Conservation (phyloP, 2,329 filamentous ascomycete genomes). For the Aspergillus ochraceus region DNA sequence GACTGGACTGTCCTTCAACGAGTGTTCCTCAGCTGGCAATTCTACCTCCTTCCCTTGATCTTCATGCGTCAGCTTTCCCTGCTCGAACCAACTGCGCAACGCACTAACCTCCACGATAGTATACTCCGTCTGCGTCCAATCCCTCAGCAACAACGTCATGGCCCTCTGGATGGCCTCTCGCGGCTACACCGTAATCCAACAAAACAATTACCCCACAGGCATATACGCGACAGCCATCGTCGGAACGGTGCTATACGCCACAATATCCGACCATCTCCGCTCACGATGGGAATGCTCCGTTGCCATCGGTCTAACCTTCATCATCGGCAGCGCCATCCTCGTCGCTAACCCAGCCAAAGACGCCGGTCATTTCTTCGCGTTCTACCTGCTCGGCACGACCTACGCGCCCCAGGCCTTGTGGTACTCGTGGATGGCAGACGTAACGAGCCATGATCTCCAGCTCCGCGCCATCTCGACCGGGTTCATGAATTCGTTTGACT, state of each 20-base stretch:
- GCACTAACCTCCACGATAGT: slow-evolving; percentile 24
- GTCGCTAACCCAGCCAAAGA: neutral
- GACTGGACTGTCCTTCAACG: slow-evolving; percentile 33
- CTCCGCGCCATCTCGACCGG: slow-evolving; percentile 47
- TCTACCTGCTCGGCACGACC: slow-evolving; percentile 47
- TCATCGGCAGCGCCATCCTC: slow-evolving; percentile 29
- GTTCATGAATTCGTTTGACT: slow-evolving; percentile 48
- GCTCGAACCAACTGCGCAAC: no score
- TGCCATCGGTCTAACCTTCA: slow-evolving; percentile 44
- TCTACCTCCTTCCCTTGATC: slow-evolving; percentile 46
- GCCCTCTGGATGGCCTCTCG: slow-evolving; percentile 48
- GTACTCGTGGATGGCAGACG: slow-evolving; percentile 51
- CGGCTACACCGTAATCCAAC: slow-evolving; percentile 45
- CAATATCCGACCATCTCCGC: slow-evolving; percentile 43
- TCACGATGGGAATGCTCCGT: slow-evolving; percentile 49
- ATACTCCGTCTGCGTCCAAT: slow-evolving; percentile 47
- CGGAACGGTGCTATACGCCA: slow-evolving; percentile 43
- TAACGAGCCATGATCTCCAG: slow-evolving; percentile 38
- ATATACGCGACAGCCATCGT: slow-evolving; percentile 46
- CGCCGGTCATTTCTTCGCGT: slow-evolving; percentile 45
- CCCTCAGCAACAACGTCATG: slow-evolving; percentile 48
- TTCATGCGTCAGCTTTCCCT: slow-evolving; percentile 42
- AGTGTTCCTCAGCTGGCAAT: slow-evolving; percentile 47
- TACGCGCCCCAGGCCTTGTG: slow-evolving; percentile 50
- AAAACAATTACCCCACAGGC: slow-evolving; percentile 49